phyloP scores from a whole-genome alignment of 805 yeast species.

The Wickerhamiella azymoides region DNA sequence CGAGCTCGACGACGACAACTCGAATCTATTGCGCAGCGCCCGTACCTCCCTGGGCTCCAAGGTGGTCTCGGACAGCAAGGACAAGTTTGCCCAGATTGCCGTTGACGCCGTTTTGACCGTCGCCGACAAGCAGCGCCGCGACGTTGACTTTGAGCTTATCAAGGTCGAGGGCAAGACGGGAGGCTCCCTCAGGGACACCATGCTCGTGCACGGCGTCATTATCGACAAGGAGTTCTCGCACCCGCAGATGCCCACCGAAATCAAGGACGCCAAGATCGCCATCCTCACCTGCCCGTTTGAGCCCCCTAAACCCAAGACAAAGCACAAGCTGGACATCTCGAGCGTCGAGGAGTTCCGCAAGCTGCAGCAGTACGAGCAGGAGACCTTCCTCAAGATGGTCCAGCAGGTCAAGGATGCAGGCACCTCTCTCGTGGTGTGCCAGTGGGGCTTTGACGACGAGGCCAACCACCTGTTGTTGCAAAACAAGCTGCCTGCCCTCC shows the following conservation, averaged over 20 bases:
- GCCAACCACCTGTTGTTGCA: conserved; percentile 86
- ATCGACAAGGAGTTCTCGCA: conserved; percentile 95
- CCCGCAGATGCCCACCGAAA: conserved; percentile 88
- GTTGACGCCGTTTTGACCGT: conserved; percentile 90
- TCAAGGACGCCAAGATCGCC: conserved; percentile 75
- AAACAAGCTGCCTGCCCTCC: conserved; percentile 82
- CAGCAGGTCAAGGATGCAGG: conserved; percentile 73
- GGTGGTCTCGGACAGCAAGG: conserved; percentile 87
- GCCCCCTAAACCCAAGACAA: conserved; percentile 99
- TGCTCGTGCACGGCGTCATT: conserved; percentile 77
- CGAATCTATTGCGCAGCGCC: conserved; percentile 70
- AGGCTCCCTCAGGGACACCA: conserved; percentile 78
- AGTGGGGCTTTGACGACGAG: conserved; percentile 99
- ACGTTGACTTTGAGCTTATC: conserved; percentile 92
- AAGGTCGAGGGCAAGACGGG: conserved; percentile 94
- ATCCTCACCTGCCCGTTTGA: conserved; percentile 97
- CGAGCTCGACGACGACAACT: conserved; percentile 32
- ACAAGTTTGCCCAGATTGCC: conserved; percentile 90
- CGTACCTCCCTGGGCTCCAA: conserved; percentile 90
- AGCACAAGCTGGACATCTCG: conserved; percentile 87
- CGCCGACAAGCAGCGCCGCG: conserved; percentile 81
- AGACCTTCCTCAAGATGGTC: conserved; percentile 84
- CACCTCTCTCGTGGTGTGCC: conserved; percentile 93
- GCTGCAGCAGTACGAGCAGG: conserved; percentile 83
- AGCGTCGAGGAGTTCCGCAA: conserved; percentile 87